Base-by-base conservation (phyloP, 2,329 filamentous ascomycete species). In the Periglandula ipomoeae region DNA sequence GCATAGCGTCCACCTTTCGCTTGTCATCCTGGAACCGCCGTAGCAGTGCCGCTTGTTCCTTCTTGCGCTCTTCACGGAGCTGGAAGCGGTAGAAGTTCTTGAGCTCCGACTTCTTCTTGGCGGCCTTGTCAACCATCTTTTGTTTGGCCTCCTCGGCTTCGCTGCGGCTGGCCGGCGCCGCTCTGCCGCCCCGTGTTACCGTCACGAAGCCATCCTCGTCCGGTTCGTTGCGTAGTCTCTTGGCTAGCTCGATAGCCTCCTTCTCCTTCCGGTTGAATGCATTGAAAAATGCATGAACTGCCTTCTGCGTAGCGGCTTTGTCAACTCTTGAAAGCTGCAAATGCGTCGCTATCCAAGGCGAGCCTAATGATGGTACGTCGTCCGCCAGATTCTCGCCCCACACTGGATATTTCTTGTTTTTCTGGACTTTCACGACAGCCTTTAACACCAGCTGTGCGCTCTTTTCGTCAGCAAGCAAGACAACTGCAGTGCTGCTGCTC, bases 191-290 rank as follows among this genome's bases (percentile, higher is more conserved):
- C 48, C 87, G 78, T 1, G 84, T 86, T 22, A 98, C 93, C 3
- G 90, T 97, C 44, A 97, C 78, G 64, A 98, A 98, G 2, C 93
- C 93, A 65, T 98, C 93, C 61, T 89, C 90, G 65, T 98, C 93
- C 0, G 91, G 89, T 59, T 89, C 83, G 56, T 85, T 84, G 52
- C 87, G 81, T 52, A 84, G 71, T 48, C 78, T 71, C 68, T 79
- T 82, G 62, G 69, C 85, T 61, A 72, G 75, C 69, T 71, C 82
- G 55, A 61, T 76, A 57, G 73, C 83, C 66, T 73, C 84, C 68
- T 65, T 81, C 73, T 78, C 86, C 69, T 73, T 87, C 70, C 61
- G 78, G 70, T 75, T 85, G 70, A 89, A 97, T n/a, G 82, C 74
- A 20, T 79, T 77, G 76, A 97, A 95, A 72, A 89, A 97, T 32